Evolutionary conservation across 768 basidiomycete genomes (phyloP).

Genomic region (Russula dissimulans): DNA sequence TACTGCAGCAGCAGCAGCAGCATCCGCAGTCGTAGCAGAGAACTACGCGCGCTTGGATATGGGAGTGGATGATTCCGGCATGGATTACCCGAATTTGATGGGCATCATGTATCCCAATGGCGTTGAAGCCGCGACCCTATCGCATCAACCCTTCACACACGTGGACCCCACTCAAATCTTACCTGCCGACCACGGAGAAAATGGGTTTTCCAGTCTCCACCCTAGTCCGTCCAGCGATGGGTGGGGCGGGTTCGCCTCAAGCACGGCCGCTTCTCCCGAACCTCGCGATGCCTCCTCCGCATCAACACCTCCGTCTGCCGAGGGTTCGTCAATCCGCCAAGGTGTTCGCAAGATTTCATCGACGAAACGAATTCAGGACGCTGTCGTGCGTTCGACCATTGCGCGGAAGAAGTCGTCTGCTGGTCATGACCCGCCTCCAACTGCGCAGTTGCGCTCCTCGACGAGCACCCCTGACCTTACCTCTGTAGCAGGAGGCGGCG

Average conservation of each 20-base stretch:
- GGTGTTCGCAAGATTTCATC: slow-evolving; percentile 53
- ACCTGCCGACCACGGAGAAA: slow-evolving; percentile 34
- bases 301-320: slow-evolving; percentile 63
- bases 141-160: slow-evolving; percentile 53
- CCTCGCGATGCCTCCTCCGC: slow-evolving; percentile 60
- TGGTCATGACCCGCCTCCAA: slow-evolving; percentile 15
- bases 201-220: slow-evolving; percentile 46
- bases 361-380: slow-evolving; percentile 51
- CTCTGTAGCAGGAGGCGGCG: slow-evolving; percentile 24
- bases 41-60: slow-evolving; percentile 57
- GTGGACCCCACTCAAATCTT: slow-evolving; percentile 91
- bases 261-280: slow-evolving; percentile 67
- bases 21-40: slow-evolving; percentile 64
- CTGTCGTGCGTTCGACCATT: slow-evolving; percentile 20
- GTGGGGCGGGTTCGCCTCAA: slow-evolving; percentile 54
- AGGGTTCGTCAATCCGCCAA: slow-evolving; percentile 34
- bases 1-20: slow-evolving; percentile 51
- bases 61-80: slow-evolving; percentile 43
- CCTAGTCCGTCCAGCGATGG: slow-evolving; percentile 76
- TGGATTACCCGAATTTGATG: slow-evolving; percentile 62
- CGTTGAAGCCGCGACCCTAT: slow-evolving; percentile 34
- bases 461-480: slow-evolving; percentile 59
- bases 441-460: slow-evolving; percentile 38
- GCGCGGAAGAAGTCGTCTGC: slow-evolving; percentile 42
- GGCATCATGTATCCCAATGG: slow-evolving; percentile 49